A percentile compares a stretch with the other conserved stretches of the same genome.
Conservation (phyloP, 2,329 filamentous ascomycete species). For the Chrysoporthe austroafricana region DNA sequence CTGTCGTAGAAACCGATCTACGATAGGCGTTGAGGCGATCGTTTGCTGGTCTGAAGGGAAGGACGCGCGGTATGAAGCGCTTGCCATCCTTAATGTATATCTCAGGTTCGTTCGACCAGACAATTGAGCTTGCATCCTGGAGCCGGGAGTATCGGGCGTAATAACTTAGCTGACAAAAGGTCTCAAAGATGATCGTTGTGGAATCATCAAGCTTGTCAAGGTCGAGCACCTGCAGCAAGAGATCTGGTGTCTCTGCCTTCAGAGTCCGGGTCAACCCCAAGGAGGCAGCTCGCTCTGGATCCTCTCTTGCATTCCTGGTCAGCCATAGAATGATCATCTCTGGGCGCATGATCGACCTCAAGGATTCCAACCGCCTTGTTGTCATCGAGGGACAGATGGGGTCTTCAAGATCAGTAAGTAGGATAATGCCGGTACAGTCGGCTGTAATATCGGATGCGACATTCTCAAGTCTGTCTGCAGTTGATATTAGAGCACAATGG, state of each 20-base stretch:
- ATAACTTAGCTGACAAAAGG: conserved; percentile 34
- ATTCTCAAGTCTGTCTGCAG: conserved; percentile 35
- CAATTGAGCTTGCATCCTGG: conserved; percentile 24
- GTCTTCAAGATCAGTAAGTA: conserved; percentile 43
- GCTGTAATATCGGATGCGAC: conserved; percentile 31
- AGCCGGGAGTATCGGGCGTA: conserved; percentile 3
- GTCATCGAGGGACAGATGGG: conserved; percentile 42
- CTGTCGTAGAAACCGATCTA: conserved; percentile 37
- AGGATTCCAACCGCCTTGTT: conserved; percentile 33
- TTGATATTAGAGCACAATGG: conserved; percentile 31
- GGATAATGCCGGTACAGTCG: conserved; percentile 38
- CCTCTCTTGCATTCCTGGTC: conserved; percentile 32
- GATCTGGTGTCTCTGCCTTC: conserved; percentile 38
- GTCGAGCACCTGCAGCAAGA: conserved; percentile 39
- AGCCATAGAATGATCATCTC: conserved; percentile 40
- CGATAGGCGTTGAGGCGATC: conserved; percentile 44
- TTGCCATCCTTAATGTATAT: conserved; percentile 41
- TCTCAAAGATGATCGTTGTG: conserved; percentile 26
- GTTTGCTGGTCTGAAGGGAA: conserved; percentile 45
- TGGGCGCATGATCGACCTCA: conserved; percentile 36
- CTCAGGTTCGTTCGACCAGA: conserved; percentile 43
- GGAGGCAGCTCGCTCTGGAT: conserved; percentile 37
- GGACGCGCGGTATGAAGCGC: conserved; percentile 43
- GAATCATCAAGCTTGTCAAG: conserved; percentile 31
- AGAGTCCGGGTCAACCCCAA: conserved; percentile 40